These are phyloP conservation scores for Pseudogymnoascus sp. DNA, from an alignment of 2,329 filamentous ascomycete genomes.

Conservation along the genomic window DNA sequence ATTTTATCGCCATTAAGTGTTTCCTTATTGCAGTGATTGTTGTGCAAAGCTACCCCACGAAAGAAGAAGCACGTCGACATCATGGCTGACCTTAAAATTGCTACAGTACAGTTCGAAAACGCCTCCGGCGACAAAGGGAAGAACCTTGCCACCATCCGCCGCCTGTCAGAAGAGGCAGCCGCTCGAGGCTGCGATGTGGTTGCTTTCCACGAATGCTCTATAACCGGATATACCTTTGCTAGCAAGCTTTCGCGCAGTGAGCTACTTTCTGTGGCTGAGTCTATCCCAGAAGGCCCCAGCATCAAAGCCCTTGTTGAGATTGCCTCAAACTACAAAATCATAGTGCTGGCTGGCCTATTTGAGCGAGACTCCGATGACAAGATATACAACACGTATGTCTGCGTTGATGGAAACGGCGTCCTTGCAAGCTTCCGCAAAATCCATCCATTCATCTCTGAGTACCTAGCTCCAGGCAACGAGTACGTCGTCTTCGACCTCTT, in stretches of 20 bases:
- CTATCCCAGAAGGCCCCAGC: not conserved
- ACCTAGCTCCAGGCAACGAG: conserved; percentile 17
- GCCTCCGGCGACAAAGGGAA: not conserved
- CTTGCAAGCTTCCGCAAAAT: conserved; percentile 16
- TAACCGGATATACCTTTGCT: conserved; percentile 7
- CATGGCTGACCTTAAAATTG: conserved; percentile 8
- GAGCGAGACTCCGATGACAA: not conserved
- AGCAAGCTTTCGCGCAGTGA: conserved; percentile 1
- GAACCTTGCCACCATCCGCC: not conserved
- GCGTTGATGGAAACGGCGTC: not conserved
- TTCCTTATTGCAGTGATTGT: conserved; percentile 12
- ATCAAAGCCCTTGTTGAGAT: not conserved
- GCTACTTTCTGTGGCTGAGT: not conserved
- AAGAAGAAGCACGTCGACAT: conserved; percentile 15
- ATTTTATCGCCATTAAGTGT: not conserved
- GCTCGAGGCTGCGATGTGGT: not conserved
- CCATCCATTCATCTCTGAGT: conserved; percentile 17
- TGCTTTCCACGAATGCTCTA: conserved; percentile 3
- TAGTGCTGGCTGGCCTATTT: conserved; percentile 1
- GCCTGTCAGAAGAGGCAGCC: not conserved
- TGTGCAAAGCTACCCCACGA: conserved; percentile 16
- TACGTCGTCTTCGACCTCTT: conserved; percentile 18
- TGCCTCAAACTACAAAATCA: not conserved
- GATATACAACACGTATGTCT: conserved; percentile 9
- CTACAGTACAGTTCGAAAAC: not conserved